Conservation (phyloP, 345 rosid species). For the Excoecaria cochinchinensis region DNA sequence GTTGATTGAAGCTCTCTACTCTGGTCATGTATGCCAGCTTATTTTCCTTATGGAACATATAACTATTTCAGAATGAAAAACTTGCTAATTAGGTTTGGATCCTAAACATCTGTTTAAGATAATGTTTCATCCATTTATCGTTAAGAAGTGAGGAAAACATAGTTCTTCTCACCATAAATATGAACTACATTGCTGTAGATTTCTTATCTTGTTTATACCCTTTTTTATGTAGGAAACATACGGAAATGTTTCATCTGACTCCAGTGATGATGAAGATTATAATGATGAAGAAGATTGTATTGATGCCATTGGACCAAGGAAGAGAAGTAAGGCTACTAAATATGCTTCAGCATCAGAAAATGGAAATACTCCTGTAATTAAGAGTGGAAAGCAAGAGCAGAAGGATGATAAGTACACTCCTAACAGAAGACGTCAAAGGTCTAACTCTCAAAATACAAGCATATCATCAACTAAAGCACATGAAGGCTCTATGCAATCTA, state of each 20-base stretch:
- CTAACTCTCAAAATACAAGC: slow-evolving; percentile 24
- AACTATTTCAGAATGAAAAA: neutral
- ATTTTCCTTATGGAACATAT: neutral
- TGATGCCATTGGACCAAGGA: slow-evolving; percentile 36
- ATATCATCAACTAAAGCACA: slow-evolving; percentile 19
- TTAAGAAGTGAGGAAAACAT: neutral
- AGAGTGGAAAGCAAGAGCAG: slow-evolving; percentile 23
- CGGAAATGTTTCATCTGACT: slow-evolving; percentile 38
- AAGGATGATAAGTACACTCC: slow-evolving; percentile 24
- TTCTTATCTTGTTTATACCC: slow-evolving; percentile 21
- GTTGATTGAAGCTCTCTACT: neutral
- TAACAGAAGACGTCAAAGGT: slow-evolving; percentile 26
- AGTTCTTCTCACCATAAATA: neutral
- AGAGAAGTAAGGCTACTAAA: slow-evolving; percentile 33
- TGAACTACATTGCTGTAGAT: slow-evolving; percentile 7
- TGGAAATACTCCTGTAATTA: slow-evolving; percentile 27
- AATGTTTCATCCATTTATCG: neutral
- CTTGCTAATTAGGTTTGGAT: neutral
- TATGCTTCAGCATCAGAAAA: slow-evolving; percentile 29
- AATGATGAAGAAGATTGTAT: slow-evolving; percentile 64
- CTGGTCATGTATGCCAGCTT: neutral
- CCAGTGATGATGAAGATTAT: slow-evolving; percentile 68
- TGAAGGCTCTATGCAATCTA: slow-evolving; percentile 25
- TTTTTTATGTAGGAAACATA: slow-evolving; percentile 67
- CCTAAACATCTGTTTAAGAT: neutral